phyloP scores from a whole-genome alignment of 805 yeast species.

The Candida quercuum region DNA sequence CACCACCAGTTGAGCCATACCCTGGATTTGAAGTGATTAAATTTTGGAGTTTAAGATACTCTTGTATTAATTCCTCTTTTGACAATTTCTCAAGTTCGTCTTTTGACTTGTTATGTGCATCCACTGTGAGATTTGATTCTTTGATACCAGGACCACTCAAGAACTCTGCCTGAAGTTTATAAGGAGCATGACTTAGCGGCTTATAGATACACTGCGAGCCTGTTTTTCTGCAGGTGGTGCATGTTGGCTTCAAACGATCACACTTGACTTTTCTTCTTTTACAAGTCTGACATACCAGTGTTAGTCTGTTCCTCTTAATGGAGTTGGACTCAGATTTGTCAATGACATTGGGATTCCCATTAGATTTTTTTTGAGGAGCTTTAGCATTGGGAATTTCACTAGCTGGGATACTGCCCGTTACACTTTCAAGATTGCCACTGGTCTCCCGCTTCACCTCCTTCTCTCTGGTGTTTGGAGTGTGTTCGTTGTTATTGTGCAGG shows the following conservation, averaged over 20 bases:
- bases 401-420: too few species aligned
- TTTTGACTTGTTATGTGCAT: too few species aligned
- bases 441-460: too few species aligned
- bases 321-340: too few species aligned
- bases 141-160: too few species aligned
- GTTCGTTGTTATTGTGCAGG: too few species aligned
- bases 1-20: background rate
- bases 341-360: too few species aligned
- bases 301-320: background rate
- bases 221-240: background rate
- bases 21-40: background rate
- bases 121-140: too few species aligned
- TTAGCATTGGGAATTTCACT: too few species aligned
- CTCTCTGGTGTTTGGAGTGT: too few species aligned
- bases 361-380: too few species aligned
- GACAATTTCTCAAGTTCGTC: background rate
- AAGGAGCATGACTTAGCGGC: background rate
- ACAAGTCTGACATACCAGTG: slow-evolving; percentile 60
- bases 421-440: too few species aligned
- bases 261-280: slow-evolving; percentile 66
- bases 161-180: background rate
- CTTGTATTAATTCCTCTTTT: background rate
- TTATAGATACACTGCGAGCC: background rate
- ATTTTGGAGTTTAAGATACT: background rate
- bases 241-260: slow-evolving; percentile 54